Conservation (phyloP, 2,329 filamentous ascomycete genomes). For the Penicillium brasilianum region DNA sequence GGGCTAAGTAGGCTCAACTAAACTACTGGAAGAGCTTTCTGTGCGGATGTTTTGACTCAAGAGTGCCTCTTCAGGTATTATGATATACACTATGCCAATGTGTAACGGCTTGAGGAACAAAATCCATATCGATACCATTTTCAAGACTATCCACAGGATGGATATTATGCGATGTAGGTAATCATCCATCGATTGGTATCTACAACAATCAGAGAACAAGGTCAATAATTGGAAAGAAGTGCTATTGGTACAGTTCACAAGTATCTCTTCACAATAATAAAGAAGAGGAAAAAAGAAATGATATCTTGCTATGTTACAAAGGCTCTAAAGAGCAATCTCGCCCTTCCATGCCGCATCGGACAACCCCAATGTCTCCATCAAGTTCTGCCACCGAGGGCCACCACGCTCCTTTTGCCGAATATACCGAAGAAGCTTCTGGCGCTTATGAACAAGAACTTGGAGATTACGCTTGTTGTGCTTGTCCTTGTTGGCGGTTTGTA, state of each 20-base stretch:
- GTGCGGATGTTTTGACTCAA: too few relatives aligned
- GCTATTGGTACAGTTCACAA: conserved; percentile 33
- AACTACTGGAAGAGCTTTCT: not conserved
- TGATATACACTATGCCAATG: too few relatives aligned
- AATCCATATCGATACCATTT: too few relatives aligned
- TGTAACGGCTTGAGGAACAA: not conserved
- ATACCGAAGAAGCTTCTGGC: conserved; percentile 88
- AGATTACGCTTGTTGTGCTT: conserved; percentile 94
- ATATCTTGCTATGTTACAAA: conserved; percentile 7
- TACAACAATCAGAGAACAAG: not conserved
- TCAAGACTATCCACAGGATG: not conserved
- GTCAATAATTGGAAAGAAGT: conserved; percentile 18
- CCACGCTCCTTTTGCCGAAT: conserved; percentile 88
- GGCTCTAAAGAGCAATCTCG: conserved; percentile 76
- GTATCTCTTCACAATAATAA: conserved; percentile 11
- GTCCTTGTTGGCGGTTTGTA: conserved; percentile 77
- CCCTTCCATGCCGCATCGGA: conserved; percentile 87
- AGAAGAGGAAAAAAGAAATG: not conserved
- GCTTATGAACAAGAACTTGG: conserved; percentile 79
- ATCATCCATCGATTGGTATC: not conserved
- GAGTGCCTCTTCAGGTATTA: not conserved
- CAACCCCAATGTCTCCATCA: conserved; percentile 82
- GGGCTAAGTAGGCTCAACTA: not conserved
- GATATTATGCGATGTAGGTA: not conserved
- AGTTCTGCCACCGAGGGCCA: conserved; percentile 84